Base-by-base conservation (phyloP, 2,329 filamentous ascomycete genomes). In the Cladorrhinum sp. region DNA sequence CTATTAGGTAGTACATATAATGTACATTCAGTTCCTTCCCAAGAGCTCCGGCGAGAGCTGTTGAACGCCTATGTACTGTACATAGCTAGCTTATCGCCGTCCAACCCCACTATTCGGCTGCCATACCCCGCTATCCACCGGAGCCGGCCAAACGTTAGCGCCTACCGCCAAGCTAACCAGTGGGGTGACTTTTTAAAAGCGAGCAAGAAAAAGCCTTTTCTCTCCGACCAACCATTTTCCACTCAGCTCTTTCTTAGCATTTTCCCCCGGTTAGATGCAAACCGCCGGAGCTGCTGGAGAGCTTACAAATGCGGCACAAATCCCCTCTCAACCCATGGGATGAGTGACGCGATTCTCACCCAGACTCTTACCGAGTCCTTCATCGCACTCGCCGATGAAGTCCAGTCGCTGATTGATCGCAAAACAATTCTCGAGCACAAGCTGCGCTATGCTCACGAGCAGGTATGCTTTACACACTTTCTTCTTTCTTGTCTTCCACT, bases 371-470 rank as follows among this genome's bases (percentile, higher is more conserved):
- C 84, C 66, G 82, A 86, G 76, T 86, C 85, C 66, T 88, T 88
- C 76, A 83, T 81, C 73, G 78, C 84, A 58, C 78, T 88, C 59
- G 85, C 85, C 67, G 81, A 87, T 74, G 82, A 88, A 75, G 84
- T 87, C 48, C 85, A 88, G 74, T 79, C 77, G 58, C 72, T 88
- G 70, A 81, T 81, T 65, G 85, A 88, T 71, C 81, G 82, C 66
- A 87, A 87, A 70, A 86, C 82, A 25, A 81, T 88, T 58, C 76
- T 88, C 61, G 85, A 88, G 75, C 84, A 88, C 73, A 88, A 88
- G 74, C 77, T 88, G 66, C 80, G 83, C 57, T 88, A 84, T 75
- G 85, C 85, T 29, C 85, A 87, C 67, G 84, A 87, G 72, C 85
- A 87, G 80, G 85, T 88, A 79, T 57, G 32, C 54, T 62, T 45